Conservation (phyloP, 2,329 filamentous ascomycete species). For the Aspergillus proliferans region DNA sequence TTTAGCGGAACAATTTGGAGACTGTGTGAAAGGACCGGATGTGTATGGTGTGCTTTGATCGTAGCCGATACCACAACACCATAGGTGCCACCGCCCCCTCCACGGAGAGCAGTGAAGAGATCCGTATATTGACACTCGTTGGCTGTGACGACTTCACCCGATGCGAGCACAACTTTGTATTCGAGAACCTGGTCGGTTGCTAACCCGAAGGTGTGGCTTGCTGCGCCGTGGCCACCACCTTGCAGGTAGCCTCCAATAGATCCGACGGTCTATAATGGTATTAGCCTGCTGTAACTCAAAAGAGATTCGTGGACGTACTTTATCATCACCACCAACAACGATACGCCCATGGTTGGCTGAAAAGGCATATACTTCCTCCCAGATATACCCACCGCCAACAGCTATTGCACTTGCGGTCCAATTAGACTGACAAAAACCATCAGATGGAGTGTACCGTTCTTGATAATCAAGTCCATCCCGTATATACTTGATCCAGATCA, state of each 20-base stretch:
- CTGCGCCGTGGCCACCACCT: constrained; percentile 54
- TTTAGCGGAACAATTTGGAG: neutral
- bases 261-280: constrained; percentile 43
- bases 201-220: constrained; percentile 52
- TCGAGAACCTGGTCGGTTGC: constrained; percentile 55
- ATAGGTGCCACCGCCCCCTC: constrained; percentile 56
- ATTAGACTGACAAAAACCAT: neutral
- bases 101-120: constrained; percentile 57
- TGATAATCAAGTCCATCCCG: neutral
- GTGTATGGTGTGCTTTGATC: constrained; percentile 11
- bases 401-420: neutral
- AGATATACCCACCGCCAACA: constrained; percentile 9
- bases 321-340: neutral
- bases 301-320: neutral
- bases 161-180: constrained; percentile 49
- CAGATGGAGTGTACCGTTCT: neutral
- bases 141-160: constrained; percentile 45
- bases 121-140: constrained; percentile 46
- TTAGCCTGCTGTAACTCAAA: neutral
- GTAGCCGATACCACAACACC: constrained; percentile 42
- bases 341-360: neutral
- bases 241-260: constrained; percentile 55
- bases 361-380: neutral
- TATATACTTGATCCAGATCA: neutral
- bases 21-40: constrained; percentile 3